Conservation (phyloP, 306 rosid species). For the Glycine tomentella region DNA sequence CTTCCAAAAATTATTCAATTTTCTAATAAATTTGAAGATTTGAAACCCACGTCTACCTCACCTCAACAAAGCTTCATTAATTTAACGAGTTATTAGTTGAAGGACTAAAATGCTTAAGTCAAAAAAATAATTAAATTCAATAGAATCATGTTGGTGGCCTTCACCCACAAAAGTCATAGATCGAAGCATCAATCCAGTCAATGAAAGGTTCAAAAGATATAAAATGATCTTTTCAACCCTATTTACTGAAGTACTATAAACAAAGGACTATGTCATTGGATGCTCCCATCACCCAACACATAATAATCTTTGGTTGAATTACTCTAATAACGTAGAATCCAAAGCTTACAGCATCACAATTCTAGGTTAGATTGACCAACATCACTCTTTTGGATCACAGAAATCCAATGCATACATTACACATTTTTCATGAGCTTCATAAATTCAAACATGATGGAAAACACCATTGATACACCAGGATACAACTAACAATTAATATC, state of each 20-base stretch:
- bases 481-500: too few species aligned
- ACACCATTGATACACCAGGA: too few species aligned
- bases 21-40: too few species aligned
- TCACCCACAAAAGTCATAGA: neutral
- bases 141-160: slow-evolving; percentile 3
- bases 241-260: slow-evolving; percentile 51
- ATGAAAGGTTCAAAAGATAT: slow-evolving; percentile 65
- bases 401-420: too few species aligned
- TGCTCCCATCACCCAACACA: slow-evolving; percentile 79
- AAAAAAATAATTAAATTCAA: neutral
- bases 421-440: too few species aligned
- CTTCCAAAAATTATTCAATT: too few species aligned
- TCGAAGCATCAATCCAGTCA: slow-evolving; percentile 19
- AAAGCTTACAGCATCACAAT: too few species aligned
- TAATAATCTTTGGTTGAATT: slow-evolving; percentile 54
- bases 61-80: too few species aligned
- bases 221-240: slow-evolving; percentile 83
- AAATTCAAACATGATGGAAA: too few species aligned
- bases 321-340: slow-evolving; percentile 81
- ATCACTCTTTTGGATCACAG: too few species aligned
- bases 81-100: neutral
- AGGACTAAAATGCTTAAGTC: neutral
- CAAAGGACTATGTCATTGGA: slow-evolving; percentile 75
- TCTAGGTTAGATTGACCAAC: too few species aligned
- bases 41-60: too few species aligned